These are phyloP conservation scores for Phanerochaete carnosa DNA, from an alignment of 768 basidiomycete species.

Conservation along the genomic window DNA sequence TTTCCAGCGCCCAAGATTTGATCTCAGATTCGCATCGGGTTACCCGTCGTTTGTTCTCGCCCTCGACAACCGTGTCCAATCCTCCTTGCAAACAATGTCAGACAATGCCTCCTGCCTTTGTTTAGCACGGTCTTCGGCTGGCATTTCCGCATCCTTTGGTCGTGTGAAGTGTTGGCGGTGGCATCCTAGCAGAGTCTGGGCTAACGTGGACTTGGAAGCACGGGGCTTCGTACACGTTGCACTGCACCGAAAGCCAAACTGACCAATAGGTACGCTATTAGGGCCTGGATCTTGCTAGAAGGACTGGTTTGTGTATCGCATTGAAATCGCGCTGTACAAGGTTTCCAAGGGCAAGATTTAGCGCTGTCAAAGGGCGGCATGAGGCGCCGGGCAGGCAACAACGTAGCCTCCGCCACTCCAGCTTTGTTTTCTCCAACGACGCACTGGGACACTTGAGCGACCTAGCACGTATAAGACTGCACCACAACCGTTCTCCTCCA, in stretches of 20 bases:
- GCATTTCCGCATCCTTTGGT: too few species aligned
- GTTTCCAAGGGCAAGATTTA: not conserved
- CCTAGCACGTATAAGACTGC: not conserved
- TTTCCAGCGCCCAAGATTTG: not conserved
- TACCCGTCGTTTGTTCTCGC: not conserved
- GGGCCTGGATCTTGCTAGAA: too few species aligned
- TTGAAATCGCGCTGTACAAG: not conserved
- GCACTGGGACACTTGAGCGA: not conserved
- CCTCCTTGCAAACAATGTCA: too few species aligned
- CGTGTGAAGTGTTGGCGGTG: too few species aligned
- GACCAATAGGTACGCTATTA: too few species aligned
- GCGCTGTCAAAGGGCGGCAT: not conserved
- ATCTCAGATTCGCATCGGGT: not conserved
- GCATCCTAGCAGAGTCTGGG: too few species aligned
- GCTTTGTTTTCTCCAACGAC: not conserved
- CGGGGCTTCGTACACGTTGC: too few species aligned
- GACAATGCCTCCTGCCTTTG: too few species aligned
- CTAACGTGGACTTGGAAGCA: too few species aligned
- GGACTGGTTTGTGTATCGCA: not conserved
- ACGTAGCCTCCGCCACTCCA: not conserved
- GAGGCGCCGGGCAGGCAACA: not conserved
- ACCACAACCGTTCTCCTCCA: not conserved
- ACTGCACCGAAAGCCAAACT: too few species aligned
- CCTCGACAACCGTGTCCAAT: not conserved
- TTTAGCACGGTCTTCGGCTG: too few species aligned